A percentile compares a stretch with the other conserved stretches of the same genome.
These are phyloP conservation scores for Taphrina pruni DNA, from an alignment of 1,139 yeast genomes.

Conservation along the genomic window DNA sequence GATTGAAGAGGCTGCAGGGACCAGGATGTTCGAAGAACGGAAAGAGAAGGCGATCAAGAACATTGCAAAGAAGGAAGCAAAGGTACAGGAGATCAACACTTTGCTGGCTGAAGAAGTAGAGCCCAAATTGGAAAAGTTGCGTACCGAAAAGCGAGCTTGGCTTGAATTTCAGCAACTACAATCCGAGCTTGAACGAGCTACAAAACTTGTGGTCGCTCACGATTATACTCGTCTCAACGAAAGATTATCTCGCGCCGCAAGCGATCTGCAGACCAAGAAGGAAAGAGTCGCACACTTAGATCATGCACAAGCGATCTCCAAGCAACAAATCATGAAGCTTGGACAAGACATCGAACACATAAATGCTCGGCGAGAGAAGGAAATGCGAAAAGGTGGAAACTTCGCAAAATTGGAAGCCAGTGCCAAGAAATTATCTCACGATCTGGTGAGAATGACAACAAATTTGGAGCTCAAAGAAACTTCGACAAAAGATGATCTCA, in stretches of 20 bases:
- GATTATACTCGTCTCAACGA: conserved; percentile 60
- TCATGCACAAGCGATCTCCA: conserved; percentile 56
- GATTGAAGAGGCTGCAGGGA: conserved; percentile 98
- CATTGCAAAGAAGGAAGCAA: conserved; percentile 87
- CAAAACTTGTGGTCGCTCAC: conserved; percentile 77
- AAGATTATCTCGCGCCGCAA: conserved; percentile 54
- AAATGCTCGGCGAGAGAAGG: conserved; percentile 63
- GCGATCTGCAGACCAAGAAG: conserved; percentile 42
- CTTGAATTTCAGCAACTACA: conserved; percentile 86
- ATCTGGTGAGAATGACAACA: conserved; percentile 71
- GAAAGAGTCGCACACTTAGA: conserved; percentile 45
- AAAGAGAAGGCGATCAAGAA: conserved; percentile 90
- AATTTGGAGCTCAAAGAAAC: conserved; percentile 64
- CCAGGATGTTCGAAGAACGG: conserved; percentile 91
- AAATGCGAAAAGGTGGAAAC: conserved; percentile 66
- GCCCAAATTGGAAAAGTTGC: conserved; percentile 82
- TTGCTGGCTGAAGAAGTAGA: conserved; percentile 85
- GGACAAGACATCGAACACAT: conserved; percentile 67
- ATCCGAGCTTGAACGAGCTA: conserved; percentile 74
- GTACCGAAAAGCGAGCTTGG: conserved; percentile 80
- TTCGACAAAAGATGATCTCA: conserved; percentile 61
- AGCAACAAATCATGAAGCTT: conserved; percentile 64
- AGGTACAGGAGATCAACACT: conserved; percentile 75
- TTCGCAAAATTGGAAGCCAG: conserved; percentile 65
- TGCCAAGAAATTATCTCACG: conserved; percentile 68